These are phyloP conservation scores for Psilocybe mexicana DNA, from an alignment of 1,284 basidiomycete species.

Conservation along the genomic window DNA sequence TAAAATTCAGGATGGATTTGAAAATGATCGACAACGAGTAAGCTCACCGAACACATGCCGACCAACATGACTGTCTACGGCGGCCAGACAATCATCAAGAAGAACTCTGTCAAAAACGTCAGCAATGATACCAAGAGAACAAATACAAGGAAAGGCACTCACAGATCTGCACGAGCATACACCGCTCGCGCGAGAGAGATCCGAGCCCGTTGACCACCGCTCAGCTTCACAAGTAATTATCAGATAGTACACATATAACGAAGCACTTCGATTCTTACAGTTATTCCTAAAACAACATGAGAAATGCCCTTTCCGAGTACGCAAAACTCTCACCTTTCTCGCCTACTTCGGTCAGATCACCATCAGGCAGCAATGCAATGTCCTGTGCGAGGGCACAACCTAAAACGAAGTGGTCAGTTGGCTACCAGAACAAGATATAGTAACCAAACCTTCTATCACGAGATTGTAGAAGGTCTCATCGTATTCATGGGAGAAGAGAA, in stretches of 20 bases:
- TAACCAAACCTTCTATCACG: slow-evolving; percentile 67
- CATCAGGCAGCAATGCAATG: slow-evolving; percentile 71
- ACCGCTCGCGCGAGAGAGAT: slow-evolving; percentile 45
- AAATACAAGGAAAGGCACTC: slow-evolving; percentile 13
- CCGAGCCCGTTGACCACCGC: slow-evolving; percentile 47
- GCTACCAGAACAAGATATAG: neutral
- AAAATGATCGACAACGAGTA: neutral
- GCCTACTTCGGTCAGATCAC: slow-evolving; percentile 79
- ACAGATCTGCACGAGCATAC: slow-evolving; percentile 58
- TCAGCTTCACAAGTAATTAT: slow-evolving; percentile 28
- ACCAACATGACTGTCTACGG: slow-evolving; percentile 76
- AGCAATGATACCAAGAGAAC: neutral
- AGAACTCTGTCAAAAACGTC: slow-evolving; percentile 43
- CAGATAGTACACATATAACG: neutral
- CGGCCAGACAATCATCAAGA: slow-evolving; percentile 71
- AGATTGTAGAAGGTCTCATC: slow-evolving; percentile 77
- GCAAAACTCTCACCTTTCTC: slow-evolving; percentile 55
- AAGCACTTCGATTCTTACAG: slow-evolving; percentile 22
- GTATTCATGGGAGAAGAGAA: slow-evolving; percentile 87
- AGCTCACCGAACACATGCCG: slow-evolving; percentile 59
- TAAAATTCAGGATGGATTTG: slow-evolving; percentile 1
- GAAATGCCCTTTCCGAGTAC: neutral
- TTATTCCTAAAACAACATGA: slow-evolving; percentile 30
- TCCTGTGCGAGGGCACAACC: slow-evolving; percentile 89
- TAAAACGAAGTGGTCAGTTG: slow-evolving; percentile 23